A percentile compares a stretch with the other conserved stretches of the same genome.
phyloP scores from a whole-genome alignment of 2,329 filamentous ascomycete genomes.

The Fusarium ambrosium region DNA sequence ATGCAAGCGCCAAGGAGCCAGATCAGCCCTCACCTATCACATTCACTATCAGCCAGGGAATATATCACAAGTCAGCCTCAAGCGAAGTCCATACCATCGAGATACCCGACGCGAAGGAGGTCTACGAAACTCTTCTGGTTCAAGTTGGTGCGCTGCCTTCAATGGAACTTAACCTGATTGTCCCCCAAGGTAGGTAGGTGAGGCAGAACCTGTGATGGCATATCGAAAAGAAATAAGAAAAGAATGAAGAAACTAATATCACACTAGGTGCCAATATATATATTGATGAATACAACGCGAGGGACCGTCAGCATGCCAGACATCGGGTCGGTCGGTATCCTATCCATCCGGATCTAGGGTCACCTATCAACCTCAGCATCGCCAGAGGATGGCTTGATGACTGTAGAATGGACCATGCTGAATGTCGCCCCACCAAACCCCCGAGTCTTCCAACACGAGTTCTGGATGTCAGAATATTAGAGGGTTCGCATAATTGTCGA shows the following conservation, averaged over 20 bases:
- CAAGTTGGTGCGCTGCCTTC: background rate
- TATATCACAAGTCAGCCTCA: fast-evolving
- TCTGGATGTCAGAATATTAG: background rate
- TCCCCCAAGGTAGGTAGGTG: background rate
- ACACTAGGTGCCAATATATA: background rate
- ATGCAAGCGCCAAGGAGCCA: fast-evolving
- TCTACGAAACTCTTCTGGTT: background rate
- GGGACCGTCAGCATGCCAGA: background rate
- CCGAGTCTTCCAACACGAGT: background rate
- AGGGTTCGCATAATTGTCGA: background rate
- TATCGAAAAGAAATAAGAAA: background rate
- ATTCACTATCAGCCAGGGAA: background rate
- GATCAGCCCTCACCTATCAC: background rate
- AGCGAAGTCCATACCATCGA: background rate
- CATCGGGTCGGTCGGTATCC: background rate
- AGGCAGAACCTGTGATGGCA: background rate
- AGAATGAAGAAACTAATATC: background rate
- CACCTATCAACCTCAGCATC: background rate
- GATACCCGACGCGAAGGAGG: background rate
- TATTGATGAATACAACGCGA: background rate
- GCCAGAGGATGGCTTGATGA: background rate
- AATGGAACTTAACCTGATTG: background rate
- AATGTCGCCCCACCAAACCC: background rate
- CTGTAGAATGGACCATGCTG: background rate
- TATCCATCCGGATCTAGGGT: background rate